Evolutionary conservation across 2,329 filamentous ascomycete genomes (phyloP).

Genomic region (Dactylonectria macrodidyma): DNA sequence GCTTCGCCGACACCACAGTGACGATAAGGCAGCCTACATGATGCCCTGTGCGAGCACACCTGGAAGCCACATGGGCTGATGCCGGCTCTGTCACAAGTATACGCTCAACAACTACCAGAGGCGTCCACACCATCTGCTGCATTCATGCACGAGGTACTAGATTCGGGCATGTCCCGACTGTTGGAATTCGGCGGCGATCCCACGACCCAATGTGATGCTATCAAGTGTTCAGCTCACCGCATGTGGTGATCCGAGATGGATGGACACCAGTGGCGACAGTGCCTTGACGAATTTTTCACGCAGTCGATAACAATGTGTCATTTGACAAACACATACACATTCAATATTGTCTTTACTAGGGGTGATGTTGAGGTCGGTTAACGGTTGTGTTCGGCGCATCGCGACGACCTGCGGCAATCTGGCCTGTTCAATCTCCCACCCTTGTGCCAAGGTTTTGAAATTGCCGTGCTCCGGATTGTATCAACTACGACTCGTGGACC

Average conservation of each 20-base stretch:
- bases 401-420: neutral
- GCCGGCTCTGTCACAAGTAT: neutral
- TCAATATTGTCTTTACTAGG: neutral
- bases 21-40: neutral
- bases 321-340: constrained; percentile 2
- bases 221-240: constrained; percentile 3
- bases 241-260: constrained; percentile 3
- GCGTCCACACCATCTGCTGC: constrained; percentile 24
- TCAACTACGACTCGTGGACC: neutral
- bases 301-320: neutral
- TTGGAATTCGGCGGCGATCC: constrained; percentile 6
- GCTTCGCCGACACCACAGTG: neutral
- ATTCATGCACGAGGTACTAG: constrained; percentile 16
- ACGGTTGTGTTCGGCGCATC: neutral
- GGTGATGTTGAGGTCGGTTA: neutral
- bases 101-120: neutral
- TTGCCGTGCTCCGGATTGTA: neutral
- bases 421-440: neutral
- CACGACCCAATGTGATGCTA: constrained; percentile 3
- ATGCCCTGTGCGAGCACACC: neutral
- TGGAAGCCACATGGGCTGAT: constrained; percentile 21
- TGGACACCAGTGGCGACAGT: neutral
- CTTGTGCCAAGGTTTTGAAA: constrained; percentile 6
- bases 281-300: neutral
- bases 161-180: constrained; percentile 11